Evolutionary conservation across 306 rosid species (phyloP), one percentile per base, ranked within the genome.

Genomic region (Quercus aquifolioides): DNA sequence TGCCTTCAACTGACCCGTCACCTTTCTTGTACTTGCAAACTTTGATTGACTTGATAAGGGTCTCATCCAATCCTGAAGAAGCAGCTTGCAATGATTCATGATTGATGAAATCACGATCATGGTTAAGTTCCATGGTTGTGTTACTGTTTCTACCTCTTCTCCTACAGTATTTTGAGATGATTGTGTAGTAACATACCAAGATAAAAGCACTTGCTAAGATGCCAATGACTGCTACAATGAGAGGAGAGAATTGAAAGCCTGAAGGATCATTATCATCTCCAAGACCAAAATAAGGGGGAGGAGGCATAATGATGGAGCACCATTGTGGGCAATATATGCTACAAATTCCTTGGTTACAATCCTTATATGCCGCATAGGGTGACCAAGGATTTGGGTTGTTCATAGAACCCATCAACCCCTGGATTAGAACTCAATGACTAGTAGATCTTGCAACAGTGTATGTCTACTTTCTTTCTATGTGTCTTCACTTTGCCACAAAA

Each of bases 281-380:
- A 1, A 78, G 63, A 30, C 72, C 56, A 31, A 78, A 43, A 62
- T 91, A 90, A n/a, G 93, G 92, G 0, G 98, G 98, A 31, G 98
- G 98, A 38, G 94, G 83, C 79, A 84, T 82, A 31, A 91, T 23
- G 69, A 86, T 82, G 82, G 85, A 89, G 59, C 98, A 94, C 95
- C 95, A 91, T 10, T 94, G 91, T 2, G 95, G 97, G 74, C 98
- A 91, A 59, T 87, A 94, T 60, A 90, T 31, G 88, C 93, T 91
- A 87, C 98, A 94, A 54, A 91, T 57, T 28, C 86, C 92, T 71
- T 76, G 84, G 19, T 97, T 89, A 46, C 98, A 94, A 30, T 90
- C 97, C 33, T 55, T 85, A 76, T 80, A 84, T 4, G 80, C 21
- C 5, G 81, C 72, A 51, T 82, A 85, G 43, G 90, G 86, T 18